Conservation (phyloP, 2,329 filamentous ascomycete species). For the Penicillium sp. region DNA sequence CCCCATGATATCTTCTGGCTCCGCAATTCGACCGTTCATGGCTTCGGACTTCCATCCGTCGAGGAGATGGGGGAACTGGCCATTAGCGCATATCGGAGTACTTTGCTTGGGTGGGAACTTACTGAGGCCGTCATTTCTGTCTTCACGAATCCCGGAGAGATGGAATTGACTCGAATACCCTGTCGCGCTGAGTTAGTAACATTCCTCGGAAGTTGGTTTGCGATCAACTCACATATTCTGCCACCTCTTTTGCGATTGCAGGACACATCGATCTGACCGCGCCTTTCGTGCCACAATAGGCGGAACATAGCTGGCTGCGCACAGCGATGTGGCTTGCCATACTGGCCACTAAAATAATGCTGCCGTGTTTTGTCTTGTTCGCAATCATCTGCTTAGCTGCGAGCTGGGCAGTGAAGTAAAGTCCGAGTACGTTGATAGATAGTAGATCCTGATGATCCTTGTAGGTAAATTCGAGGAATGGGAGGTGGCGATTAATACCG, state of each 20-base stretch:
- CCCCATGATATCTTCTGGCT: constrained; percentile 53
- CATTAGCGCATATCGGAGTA: not conserved
- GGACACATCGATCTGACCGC: constrained; percentile 51
- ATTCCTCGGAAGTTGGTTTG: accelerated
- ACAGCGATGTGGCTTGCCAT: constrained; percentile 56
- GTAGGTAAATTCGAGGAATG: constrained; percentile 48
- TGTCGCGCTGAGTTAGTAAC: constrained; percentile 15
- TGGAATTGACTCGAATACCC: constrained; percentile 45
- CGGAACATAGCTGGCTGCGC: constrained; percentile 49
- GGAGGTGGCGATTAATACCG: constrained; percentile 48
- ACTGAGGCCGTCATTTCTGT: constrained; percentile 38
- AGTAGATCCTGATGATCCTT: constrained; percentile 46
- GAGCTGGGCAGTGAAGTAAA: constrained; percentile 50
- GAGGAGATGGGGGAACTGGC: constrained; percentile 48
- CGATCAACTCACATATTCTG: constrained; percentile 32
- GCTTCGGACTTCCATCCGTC: constrained; percentile 53
- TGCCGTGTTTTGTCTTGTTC: constrained; percentile 52
- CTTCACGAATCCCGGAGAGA: constrained; percentile 44
- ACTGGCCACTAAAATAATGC: constrained; percentile 55
- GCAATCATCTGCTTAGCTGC: constrained; percentile 54
- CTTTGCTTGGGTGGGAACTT: constrained; percentile 8
- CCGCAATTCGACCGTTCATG: constrained; percentile 50
- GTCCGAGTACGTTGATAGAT: constrained; percentile 47
- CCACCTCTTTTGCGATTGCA: constrained; percentile 50
- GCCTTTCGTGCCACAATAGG: constrained; percentile 51